These are phyloP conservation scores for Saturnispora hagleri DNA, from an alignment of 805 yeast genomes.

Conservation along the genomic window DNA sequence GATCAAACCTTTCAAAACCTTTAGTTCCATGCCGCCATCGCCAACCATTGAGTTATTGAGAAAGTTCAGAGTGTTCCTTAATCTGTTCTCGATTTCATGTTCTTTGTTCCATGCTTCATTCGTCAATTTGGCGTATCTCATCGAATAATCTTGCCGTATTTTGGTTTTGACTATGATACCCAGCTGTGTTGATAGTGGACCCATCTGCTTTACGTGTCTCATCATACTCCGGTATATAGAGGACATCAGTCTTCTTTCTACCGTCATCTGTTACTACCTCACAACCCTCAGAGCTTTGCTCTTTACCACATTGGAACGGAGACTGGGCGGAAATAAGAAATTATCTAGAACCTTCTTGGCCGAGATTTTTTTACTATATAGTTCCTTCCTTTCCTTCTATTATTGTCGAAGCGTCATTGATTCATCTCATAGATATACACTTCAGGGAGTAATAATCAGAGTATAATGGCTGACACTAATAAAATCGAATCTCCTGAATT, in stretches of 20 bases:
- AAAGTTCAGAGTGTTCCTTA: conserved; percentile 2
- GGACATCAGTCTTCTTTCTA: not conserved
- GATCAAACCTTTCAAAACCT: not conserved
- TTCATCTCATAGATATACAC: not conserved
- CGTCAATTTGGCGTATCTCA: not conserved
- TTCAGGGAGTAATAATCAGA: not conserved
- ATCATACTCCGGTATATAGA: not conserved
- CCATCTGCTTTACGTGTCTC: not conserved
- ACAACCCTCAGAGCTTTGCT: not conserved
- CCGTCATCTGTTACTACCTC: not conserved
- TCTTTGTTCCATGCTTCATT: not conserved
- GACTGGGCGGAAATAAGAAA: not conserved
- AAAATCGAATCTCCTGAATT: not conserved
- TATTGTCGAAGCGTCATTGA: no score
- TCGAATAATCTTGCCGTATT: conserved; percentile 2
- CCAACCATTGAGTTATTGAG: not conserved
- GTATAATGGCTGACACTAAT: not conserved
- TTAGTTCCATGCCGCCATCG: not conserved
- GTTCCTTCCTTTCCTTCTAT: no score
- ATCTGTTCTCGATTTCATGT: not conserved
- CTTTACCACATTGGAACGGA: not conserved
- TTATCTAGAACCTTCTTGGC: not conserved
- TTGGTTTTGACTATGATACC: not conserved
- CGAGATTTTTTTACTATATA: not conserved
- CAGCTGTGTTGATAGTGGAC: not conserved